Evolutionary conservation across 2,329 filamentous ascomycete genomes (phyloP).

Genomic region (Karstenula rhodostoma): DNA sequence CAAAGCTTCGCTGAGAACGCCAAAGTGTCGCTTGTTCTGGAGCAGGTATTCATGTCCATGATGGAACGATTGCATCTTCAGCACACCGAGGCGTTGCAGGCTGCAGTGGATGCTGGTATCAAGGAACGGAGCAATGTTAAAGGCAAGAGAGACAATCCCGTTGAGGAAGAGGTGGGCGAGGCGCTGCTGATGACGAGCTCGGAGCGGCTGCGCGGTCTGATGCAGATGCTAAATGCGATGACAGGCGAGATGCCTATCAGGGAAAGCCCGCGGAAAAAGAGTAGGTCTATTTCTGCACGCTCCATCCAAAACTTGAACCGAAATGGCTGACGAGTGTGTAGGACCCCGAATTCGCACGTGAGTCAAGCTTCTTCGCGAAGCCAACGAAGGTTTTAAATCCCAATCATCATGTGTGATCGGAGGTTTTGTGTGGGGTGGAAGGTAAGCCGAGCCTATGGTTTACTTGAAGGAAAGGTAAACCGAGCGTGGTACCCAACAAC

Average conservation of each 20-base stretch:
- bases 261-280: constrained; percentile 11
- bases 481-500: neutral
- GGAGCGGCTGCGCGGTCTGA: constrained; percentile 42
- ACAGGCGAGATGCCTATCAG: constrained; percentile 8
- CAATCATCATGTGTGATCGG: neutral
- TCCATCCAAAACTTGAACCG: constrained; percentile 27
- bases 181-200: constrained; percentile 45
- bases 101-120: constrained; percentile 63
- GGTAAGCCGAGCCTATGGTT: constrained; percentile 2
- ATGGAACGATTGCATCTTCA: constrained; percentile 31
- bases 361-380: neutral
- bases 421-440: constrained; percentile 3
- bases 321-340: constrained; percentile 6
- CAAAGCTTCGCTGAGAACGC: constrained; percentile 44
- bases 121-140: constrained; percentile 56
- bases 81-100: constrained; percentile 45
- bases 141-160: constrained; percentile 51
- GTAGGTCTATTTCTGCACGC: constrained; percentile 1
- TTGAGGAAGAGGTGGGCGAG: constrained; percentile 48
- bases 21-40: constrained; percentile 46
- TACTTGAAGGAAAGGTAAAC: neutral
- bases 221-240: constrained; percentile 44
- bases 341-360: neutral
- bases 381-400: neutral
- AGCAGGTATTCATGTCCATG: constrained; percentile 44